Conservation (phyloP, 176 grass and related monocot genomes). For the Rhynchospora tenuis region DNA sequence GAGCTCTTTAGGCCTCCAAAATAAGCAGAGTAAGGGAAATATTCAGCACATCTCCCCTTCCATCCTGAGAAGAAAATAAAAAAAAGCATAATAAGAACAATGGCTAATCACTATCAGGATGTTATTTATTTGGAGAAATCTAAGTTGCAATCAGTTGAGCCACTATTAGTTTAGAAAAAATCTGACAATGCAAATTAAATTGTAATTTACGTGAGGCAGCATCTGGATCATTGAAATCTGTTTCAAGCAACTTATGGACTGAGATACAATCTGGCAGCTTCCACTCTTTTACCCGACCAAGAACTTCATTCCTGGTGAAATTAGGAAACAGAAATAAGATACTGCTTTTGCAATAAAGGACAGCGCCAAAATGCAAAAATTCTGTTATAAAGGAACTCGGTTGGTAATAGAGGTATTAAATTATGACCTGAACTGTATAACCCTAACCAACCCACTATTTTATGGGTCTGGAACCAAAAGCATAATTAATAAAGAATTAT, state of each 20-base stretch:
- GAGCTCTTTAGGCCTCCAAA: slow-evolving; percentile 66
- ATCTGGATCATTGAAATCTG: slow-evolving; percentile 51
- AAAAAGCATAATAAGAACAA: background rate
- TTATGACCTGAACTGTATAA: background rate
- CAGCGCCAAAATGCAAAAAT: slow-evolving; percentile 3
- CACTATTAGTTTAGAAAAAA: slow-evolving; percentile 3
- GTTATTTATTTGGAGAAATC: background rate
- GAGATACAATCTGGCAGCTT: slow-evolving; percentile 69
- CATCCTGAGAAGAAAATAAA: slow-evolving; percentile 52
- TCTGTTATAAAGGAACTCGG: background rate
- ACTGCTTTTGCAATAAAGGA: background rate
- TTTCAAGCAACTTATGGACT: slow-evolving; percentile 81
- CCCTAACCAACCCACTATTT: background rate
- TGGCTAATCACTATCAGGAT: background rate
- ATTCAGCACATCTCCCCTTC: slow-evolving; percentile 65
- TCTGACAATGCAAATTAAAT: background rate
- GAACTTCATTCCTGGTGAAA: slow-evolving; percentile 31
- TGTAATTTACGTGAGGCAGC: slow-evolving; percentile 62
- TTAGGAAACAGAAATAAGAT: background rate
- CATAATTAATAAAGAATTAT: background rate
- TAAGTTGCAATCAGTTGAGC: background rate
- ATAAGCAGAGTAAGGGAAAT: slow-evolving; percentile 83
- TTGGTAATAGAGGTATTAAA: background rate
- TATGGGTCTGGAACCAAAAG: background rate
- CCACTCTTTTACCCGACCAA: slow-evolving; percentile 69